Base-by-base conservation (phyloP, 1,284 basidiomycete species). In the Cryptococcus maquisensis region DNA sequence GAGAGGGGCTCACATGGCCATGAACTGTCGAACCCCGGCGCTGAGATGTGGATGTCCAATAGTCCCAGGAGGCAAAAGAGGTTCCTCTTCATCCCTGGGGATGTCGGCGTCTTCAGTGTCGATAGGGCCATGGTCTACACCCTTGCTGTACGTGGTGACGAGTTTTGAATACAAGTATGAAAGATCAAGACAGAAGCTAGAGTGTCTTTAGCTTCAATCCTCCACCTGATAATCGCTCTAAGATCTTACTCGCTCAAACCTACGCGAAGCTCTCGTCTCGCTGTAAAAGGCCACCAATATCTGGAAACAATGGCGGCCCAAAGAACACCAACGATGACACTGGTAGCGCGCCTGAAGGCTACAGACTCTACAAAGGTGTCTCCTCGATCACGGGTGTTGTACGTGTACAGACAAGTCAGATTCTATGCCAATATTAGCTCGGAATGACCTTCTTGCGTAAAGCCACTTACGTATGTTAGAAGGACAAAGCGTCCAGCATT, bases 241-340 rank as follows among this genome's bases (percentile, higher is more conserved):
- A 16, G 0, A 3, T 79, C 85, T 73, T 67, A 88, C 90, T 97
- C 91, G 76, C 90, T 87, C 4, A 97, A 80, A 0, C 84, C 87
- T 57, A 85, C 84, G 39, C 87, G 84, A 3, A 98, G 79, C 75
- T 97, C 93, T 28, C 88, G 80, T 50, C 94, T 79, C 0, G 94
- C 94, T 69, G 96, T 94, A 20, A 89, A 84, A 1, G 95, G 94
- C 93, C 94, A 98, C 85, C 93, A 91, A 60, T 88, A 86, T 46
- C 90, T 81, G 6, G 90, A 93, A 13, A 97, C 84, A 26, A 96
- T 74, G 3, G 86, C 83, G 0, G 92, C 93, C 87, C 90, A 98
- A 1, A 94, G 72, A 0, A 95, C 90, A 15, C 94, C 94, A 6
- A 84, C 81, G 0, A 83, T 86, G n/a, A 98, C 94, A 21, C 91